Evolutionary conservation across 331 rosid genomes (phyloP), one percentile per base, ranked within the genome.

Genomic region (Dryas integrifolia): DNA sequence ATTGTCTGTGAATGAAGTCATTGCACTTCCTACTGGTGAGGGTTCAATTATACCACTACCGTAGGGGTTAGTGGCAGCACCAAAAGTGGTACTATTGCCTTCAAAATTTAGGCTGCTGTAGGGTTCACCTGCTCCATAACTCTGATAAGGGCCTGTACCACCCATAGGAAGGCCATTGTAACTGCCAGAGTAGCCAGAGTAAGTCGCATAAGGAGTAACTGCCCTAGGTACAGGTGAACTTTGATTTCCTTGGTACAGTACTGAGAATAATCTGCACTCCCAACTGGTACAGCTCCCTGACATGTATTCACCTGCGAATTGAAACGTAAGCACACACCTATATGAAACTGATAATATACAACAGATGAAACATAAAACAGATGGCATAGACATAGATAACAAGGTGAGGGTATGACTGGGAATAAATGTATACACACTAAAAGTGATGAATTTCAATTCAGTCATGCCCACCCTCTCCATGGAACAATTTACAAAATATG

Each of bases 201-300:
- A 48, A 60, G 48, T 64, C 65, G 65, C 81, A 59, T 41, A 44
- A 73, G 79, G 69, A 48, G 49, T 13, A 51, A 56, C 72, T 57
- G 58, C 71, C 43, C 80, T 18, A 8, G 74, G 60, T n/a, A 21
- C 43, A 50, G 78, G 78, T 59, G 66, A 78, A 67, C 24, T 46
- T 73, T 43, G 80, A 62, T 72, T 75, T 67, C 71, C 68, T 53
- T 67, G 76, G 80, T 77, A 63, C 73, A 62, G 80, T 70, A 69
- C 71, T 59, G 73, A 47, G 63, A 64, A 44, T 26, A 81, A 69
- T 76, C 72, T 63, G 60, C 46, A 63, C 64, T 63, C 65, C 76
- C 75, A 38, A 9, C 49, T 67, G 11, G 69, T 60, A 69, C 72
- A 48, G 58, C 57, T 60, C 67, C 70, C 49, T 26, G 71, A 60